Evolutionary conservation across 2,329 filamentous ascomycete genomes (phyloP).

Genomic region (Phyllosticta citriasiana): DNA sequence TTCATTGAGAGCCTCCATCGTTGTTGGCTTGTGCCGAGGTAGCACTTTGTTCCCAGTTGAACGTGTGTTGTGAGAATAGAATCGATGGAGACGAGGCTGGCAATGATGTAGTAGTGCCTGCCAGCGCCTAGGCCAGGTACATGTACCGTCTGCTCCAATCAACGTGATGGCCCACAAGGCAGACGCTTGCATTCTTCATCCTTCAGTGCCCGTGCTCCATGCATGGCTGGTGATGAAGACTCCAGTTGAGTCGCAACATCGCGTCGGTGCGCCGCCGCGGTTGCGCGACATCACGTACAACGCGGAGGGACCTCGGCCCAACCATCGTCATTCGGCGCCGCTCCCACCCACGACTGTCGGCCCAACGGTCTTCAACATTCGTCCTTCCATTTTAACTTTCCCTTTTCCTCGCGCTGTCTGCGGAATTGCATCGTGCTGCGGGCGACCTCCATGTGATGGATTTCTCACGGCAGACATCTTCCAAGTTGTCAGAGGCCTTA

Average conservation of each 20-base stretch:
- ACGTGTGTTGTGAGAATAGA: too few relatives aligned
- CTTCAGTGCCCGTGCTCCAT: not conserved
- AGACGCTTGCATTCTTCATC: not conserved
- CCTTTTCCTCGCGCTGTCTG: not conserved
- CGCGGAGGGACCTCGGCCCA: conserved; percentile 5
- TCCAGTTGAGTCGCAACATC: not conserved
- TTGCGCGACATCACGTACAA: conserved; percentile 3
- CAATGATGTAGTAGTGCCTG: not conserved
- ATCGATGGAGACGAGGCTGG: not conserved
- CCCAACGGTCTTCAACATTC: not conserved
- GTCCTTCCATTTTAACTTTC: not conserved
- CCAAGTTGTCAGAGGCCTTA: conserved; percentile 37
- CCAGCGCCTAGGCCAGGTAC: not conserved
- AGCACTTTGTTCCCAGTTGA: too few relatives aligned
- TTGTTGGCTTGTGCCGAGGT: too few relatives aligned
- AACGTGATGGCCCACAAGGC: not conserved
- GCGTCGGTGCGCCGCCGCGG: not conserved
- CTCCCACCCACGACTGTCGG: not conserved
- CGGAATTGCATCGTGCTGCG: not conserved
- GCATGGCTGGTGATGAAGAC: too few relatives aligned
- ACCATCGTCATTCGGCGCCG: not conserved
- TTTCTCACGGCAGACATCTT: conserved; percentile 30
- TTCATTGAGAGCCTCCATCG: not conserved
- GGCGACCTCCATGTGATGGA: conserved; percentile 8
- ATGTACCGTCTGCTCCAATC: not conserved